Base-by-base conservation (phyloP, 129 eudicot species). In the Mikania micrantha region DNA sequence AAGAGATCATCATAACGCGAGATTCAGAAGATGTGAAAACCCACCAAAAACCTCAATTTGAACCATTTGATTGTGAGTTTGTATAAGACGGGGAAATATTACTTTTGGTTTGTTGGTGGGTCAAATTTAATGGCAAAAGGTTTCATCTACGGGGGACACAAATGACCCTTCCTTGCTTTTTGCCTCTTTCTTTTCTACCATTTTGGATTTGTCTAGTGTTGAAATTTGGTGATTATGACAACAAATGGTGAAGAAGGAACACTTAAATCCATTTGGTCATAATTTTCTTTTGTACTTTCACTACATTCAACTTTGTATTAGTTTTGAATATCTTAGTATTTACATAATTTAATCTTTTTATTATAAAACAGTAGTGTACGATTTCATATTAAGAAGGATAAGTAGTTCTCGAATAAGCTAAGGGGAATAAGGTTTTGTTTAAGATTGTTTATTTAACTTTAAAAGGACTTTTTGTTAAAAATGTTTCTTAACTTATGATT, bases 91-190 rank as follows among this genome's bases (percentile, higher is more conserved):
- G 41, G 40, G n/a, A 70, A 57, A 8, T n/a, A n/a, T n/a, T n/a
- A n/a, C 27, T 52, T 52, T 48, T 53, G 28, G 25, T 39, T 41
- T 11, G 24, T 29, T 67, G 60, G 73, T 44, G 45, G 22, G 74
- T 56, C 74, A 66, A 74, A 38, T 41, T 74, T 74, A 38, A 34
- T 44, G 79, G 58, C 79, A 67, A 68, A 56, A 67, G 50, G 74
- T 75, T 66, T 57, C 74, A 67, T 75, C 79, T 22, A 58, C 11
- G 49, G 79, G 79, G 74, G 58, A 75, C 79, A 75, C 22, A 67
- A 31, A 67, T 75, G 74, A 75, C 74, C 39, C 62, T 75, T 67
- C 58, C 66, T 75, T 75, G 69, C 28, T 32, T 58, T 44, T 74
- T 49, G 36, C 77, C 53, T 17, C 54, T 61, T 62, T 16, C n/a